A percentile compares a stretch with the other conserved stretches of the same genome.
These are phyloP conservation scores for Neurospora tetrasperma DNA, from an alignment of 495 filamentous ascomycete species.

Conservation along the genomic window DNA sequence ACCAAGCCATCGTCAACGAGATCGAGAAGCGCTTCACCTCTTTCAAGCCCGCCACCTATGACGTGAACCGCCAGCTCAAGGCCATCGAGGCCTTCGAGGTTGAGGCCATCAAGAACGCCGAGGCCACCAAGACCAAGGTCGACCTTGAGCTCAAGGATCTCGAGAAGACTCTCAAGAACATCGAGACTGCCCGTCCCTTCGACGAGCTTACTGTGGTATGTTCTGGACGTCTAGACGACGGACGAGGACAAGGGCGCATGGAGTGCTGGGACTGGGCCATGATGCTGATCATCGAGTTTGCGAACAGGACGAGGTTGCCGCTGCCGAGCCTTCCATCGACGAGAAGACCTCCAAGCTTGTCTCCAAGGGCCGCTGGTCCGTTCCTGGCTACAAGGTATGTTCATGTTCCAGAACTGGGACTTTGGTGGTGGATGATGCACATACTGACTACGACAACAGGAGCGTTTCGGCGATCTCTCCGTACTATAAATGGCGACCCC, in stretches of 20 bases:
- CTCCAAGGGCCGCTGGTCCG: conserved; percentile 92
- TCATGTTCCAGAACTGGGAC: conserved; percentile 1
- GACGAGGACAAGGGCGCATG: not conserved
- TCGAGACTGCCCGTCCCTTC: conserved; percentile 90
- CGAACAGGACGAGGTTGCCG: conserved; percentile 79
- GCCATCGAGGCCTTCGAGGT: conserved; percentile 96
- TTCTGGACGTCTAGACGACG: not conserved
- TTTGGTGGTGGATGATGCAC: not conserved
- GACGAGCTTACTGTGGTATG: conserved; percentile 96
- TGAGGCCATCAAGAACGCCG: conserved; percentile 91
- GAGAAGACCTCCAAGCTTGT: conserved; percentile 85
- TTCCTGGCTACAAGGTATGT: conserved; percentile 94
- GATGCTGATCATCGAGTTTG: conserved; percentile 11
- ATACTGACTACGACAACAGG: conserved; percentile 40
- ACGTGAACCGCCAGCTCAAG: conserved; percentile 85
- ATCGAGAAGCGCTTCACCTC: conserved; percentile 85
- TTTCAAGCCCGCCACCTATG: conserved; percentile 88
- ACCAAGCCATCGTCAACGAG: conserved; percentile 87
- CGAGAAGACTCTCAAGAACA: conserved; percentile 89
- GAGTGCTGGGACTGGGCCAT: not conserved
- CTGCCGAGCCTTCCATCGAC: conserved; percentile 90
- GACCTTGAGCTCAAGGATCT: conserved; percentile 87
- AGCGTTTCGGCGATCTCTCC: conserved; percentile 97
- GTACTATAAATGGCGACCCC: conserved; percentile 54
- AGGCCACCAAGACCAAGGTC: conserved; percentile 90